A percentile compares a stretch with the other conserved stretches of the same genome.
These are phyloP conservation scores for Stachybotrys chartarum DNA, from an alignment of 2,329 filamentous ascomycete species.

Conservation along the genomic window DNA sequence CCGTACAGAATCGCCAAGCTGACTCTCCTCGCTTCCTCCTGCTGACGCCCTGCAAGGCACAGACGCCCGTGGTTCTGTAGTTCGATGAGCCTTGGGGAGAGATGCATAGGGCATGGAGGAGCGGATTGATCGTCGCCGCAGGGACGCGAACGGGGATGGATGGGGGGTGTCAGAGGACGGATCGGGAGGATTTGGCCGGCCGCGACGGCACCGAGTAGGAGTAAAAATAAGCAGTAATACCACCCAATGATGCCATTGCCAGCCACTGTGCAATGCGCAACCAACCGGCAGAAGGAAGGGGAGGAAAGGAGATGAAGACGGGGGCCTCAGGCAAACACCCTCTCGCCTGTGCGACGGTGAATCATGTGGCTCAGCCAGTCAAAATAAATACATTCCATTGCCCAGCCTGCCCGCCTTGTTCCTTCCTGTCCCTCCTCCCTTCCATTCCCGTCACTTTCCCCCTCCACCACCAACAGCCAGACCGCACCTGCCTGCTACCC, in stretches of 20 bases:
- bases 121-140: too few relatives aligned
- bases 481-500: background rate
- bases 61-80: too few relatives aligned
- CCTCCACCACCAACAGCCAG: background rate
- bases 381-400: background rate
- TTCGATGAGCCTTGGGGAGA: too few relatives aligned
- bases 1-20: too few relatives aligned
- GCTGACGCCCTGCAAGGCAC: too few relatives aligned
- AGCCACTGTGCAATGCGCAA: background rate
- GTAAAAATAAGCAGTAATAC: background rate
- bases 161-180: too few relatives aligned
- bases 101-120: too few relatives aligned
- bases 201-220: too few relatives aligned
- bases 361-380: background rate
- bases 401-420: background rate
- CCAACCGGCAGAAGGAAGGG: background rate
- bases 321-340: background rate
- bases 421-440: background rate
- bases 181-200: too few relatives aligned
- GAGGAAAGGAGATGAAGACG: background rate
- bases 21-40: too few relatives aligned
- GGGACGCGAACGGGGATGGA: too few relatives aligned
- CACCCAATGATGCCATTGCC: background rate
- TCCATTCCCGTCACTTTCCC: background rate
- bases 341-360: background rate